Evolutionary conservation across 1,139 yeast species (phyloP).

Genomic region (Pichia sp.): DNA sequence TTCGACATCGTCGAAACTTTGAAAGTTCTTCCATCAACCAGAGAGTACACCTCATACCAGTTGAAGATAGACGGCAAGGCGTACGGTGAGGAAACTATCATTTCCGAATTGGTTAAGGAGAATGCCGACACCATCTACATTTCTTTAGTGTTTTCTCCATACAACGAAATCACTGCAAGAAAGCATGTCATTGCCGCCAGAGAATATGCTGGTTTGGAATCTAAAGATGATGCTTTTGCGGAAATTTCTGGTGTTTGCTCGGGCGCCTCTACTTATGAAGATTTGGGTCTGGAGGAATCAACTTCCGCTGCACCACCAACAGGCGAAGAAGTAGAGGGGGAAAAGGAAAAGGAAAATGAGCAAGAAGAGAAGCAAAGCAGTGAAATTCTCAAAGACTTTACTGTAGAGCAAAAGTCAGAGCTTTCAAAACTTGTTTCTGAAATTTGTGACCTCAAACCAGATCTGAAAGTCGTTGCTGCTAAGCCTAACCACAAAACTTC

Average conservation of each 20-base stretch:
- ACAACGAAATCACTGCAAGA: conserved; percentile 43
- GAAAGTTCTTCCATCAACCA: conserved; percentile 49
- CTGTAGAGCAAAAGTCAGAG: conserved; percentile 33
- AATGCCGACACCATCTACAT: conserved; percentile 10
- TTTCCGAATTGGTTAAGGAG: conserved; percentile 31
- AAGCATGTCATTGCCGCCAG: conserved; percentile 45
- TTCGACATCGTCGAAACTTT: conserved; percentile 59
- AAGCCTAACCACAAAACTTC: conserved; percentile 28
- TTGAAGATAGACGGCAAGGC: conserved; percentile 29
- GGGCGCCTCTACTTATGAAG: conserved; percentile 39
- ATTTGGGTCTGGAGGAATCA: conserved; percentile 32
- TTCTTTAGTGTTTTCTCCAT: conserved; percentile 35
- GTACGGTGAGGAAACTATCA: conserved; percentile 7
- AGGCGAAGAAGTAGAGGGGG: conserved; percentile 19
- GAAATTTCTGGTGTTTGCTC: conserved; percentile 35
- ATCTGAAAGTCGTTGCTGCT: conserved; percentile 22
- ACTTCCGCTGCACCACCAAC: conserved; percentile 11
- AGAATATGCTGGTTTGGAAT: conserved; percentile 41
- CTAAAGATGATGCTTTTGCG: conserved; percentile 22
- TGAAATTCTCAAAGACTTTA: conserved; percentile 19
- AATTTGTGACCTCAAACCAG: conserved; percentile 14
- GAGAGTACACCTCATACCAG: conserved; percentile 58
- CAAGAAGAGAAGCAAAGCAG: conserved; percentile 10
- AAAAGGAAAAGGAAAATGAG: conserved; percentile 7
- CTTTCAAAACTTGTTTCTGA: conserved; percentile 26